phyloP scores from a whole-genome alignment of 305 asterid genomes.

The Fraxinus baroniana region DNA sequence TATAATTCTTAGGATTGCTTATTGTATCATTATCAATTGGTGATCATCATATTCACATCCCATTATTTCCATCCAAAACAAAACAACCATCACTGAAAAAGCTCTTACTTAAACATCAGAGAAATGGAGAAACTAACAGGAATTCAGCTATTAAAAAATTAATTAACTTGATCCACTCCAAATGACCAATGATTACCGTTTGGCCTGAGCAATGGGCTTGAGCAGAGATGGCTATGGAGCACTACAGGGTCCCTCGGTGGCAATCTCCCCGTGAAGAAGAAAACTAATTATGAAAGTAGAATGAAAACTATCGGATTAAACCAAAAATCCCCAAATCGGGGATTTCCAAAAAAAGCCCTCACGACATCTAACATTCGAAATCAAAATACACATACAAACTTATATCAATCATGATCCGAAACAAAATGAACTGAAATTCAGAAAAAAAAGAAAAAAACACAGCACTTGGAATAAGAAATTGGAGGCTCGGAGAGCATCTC shows the following conservation, averaged over 20 bases:
- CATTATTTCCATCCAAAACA: neutral
- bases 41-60: neutral
- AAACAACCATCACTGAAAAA: neutral
- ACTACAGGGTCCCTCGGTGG: conserved; percentile 94
- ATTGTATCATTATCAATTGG: conserved; percentile 1
- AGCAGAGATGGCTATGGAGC: conserved; percentile 89
- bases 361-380: neutral
- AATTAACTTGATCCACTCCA: neutral
- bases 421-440: neutral
- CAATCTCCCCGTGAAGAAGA: conserved; percentile 44
- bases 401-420: conserved; percentile 25
- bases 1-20: neutral
- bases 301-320: too few species aligned
- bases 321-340: too few species aligned
- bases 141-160: neutral
- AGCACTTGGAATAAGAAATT: too few species aligned
- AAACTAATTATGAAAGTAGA: too few species aligned
- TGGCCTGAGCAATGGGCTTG: conserved; percentile 94
- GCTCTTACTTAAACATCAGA: conserved; percentile 4
- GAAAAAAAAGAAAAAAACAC: neutral
- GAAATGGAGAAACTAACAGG: neutral
- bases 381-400: conserved; percentile 14
- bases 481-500: too few species aligned
- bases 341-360: conserved; percentile 24
- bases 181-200: conserved; percentile 53